Evolutionary conservation across 805 yeast genomes (phyloP).

Genomic region (Ogataea trehalophila): DNA sequence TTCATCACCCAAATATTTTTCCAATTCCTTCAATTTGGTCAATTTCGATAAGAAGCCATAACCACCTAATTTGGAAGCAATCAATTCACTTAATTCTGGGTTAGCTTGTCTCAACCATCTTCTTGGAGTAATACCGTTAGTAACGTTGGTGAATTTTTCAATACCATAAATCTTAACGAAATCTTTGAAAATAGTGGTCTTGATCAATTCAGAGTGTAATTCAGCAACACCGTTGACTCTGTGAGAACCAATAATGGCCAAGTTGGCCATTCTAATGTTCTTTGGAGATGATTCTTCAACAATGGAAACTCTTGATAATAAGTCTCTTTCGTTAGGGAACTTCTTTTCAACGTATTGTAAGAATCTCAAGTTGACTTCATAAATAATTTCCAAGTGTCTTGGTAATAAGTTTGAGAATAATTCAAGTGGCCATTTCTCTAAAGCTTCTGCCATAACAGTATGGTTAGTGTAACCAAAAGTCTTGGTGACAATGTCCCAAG

Average conservation of each 20-base stretch:
- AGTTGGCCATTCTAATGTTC: slow-evolving; percentile 86
- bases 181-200: slow-evolving; percentile 84
- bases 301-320: slow-evolving; percentile 69
- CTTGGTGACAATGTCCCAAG: slow-evolving; percentile 76
- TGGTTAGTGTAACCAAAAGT: slow-evolving; percentile 93
- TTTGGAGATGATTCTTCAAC: slow-evolving; percentile 80
- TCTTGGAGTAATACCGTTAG: slow-evolving; percentile 94
- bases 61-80: slow-evolving; percentile 65
- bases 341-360: slow-evolving; percentile 66
- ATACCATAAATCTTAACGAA: slow-evolving; percentile 79
- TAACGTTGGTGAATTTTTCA: slow-evolving; percentile 84
- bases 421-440: slow-evolving; percentile 93
- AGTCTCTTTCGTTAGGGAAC: slow-evolving; percentile 70
- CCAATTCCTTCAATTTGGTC: slow-evolving; percentile 60
- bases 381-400: slow-evolving; percentile 85
- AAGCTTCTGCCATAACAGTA: slow-evolving; percentile 91
- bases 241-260: slow-evolving; percentile 90
- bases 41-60: slow-evolving; percentile 67
- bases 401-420: slow-evolving; percentile 76
- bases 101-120: slow-evolving; percentile 95
- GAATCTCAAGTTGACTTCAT: slow-evolving; percentile 77
- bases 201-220: slow-evolving; percentile 85
- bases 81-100: slow-evolving; percentile 71
- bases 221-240: slow-evolving; percentile 96
- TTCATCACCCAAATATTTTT: slow-evolving; percentile 60